These are phyloP conservation scores for Fusarium fracticaudum DNA, from an alignment of 2,329 filamentous ascomycete species.

Conservation along the genomic window DNA sequence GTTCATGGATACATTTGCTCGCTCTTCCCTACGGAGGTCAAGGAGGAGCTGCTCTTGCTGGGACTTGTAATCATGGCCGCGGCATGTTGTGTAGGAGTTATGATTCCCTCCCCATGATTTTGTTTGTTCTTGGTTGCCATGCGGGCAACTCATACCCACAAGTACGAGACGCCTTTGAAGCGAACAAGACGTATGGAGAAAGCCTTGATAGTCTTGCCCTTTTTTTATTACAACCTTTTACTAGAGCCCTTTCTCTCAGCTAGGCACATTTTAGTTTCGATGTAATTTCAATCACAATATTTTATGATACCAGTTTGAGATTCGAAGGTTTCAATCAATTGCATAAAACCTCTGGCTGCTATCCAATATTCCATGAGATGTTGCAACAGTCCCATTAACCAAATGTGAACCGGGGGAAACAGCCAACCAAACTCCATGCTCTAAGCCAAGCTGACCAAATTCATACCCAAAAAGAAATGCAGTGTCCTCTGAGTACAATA, in stretches of 20 bases:
- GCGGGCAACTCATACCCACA: constrained; percentile 33
- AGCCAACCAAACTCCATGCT: constrained; percentile 41
- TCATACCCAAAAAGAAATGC: not conserved
- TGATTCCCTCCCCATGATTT: constrained; percentile 40
- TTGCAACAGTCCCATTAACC: constrained; percentile 3
- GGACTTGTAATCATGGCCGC: constrained; percentile 34
- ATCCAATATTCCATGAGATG: not conserved
- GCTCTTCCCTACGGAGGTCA: constrained; percentile 28
- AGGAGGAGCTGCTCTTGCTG: constrained; percentile 18
- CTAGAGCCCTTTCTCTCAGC: constrained; percentile 48
- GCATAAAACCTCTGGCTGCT: not conserved
- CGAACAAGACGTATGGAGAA: constrained; percentile 44
- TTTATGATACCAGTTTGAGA: constrained; percentile 57
- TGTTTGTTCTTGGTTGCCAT: constrained; percentile 38
- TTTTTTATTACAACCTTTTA: constrained; percentile 48
- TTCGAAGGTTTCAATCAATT: constrained; percentile 32
- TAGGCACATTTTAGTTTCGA: constrained; percentile 55
- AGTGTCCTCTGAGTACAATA: constrained; percentile 8
- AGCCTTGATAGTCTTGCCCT: constrained; percentile 51
- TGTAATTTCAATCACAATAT: constrained; percentile 56
- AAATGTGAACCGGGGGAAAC: not conserved
- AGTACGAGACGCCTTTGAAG: constrained; percentile 36
- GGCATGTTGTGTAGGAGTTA: constrained; percentile 41
- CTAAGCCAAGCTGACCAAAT: constrained; percentile 13
- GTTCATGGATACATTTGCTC: constrained; percentile 47